phyloP scores from a whole-genome alignment of 2,329 filamentous ascomycete genomes.

The Trichoderma oligosporum region DNA sequence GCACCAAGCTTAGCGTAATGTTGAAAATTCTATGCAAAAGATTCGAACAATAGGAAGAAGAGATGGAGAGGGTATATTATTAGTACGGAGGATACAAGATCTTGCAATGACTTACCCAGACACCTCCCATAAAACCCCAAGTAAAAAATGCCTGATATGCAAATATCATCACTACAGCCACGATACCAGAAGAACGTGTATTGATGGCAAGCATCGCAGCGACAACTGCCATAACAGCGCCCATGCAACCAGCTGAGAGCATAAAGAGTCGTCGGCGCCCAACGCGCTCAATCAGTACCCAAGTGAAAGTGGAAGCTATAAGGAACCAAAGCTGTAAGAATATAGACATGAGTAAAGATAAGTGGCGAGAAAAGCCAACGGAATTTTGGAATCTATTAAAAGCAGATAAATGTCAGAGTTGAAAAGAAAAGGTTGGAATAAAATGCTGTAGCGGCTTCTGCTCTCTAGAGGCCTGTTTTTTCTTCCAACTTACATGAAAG shows the following conservation, averaged over 20 bases:
- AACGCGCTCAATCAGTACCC: slow-evolving; percentile 45
- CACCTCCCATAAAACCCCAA: slow-evolving; percentile 36
- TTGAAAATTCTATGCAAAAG: background rate
- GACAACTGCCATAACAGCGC: slow-evolving; percentile 40
- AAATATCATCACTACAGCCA: slow-evolving; percentile 40
- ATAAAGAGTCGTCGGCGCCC: slow-evolving; percentile 42
- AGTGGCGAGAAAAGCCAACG: slow-evolving; percentile 39
- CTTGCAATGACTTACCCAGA: slow-evolving; percentile 34
- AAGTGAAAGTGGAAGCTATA: slow-evolving; percentile 41
- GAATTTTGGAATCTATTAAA: slow-evolving; percentile 38
- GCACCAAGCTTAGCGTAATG: background rate
- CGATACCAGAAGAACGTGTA: slow-evolving; percentile 35
- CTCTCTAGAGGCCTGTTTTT: no score
- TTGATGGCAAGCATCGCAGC: slow-evolving; percentile 37
- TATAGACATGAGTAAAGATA: slow-evolving; percentile 50
- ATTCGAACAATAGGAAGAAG: no score
- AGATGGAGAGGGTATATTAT: no score
- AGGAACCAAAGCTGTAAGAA: slow-evolving; percentile 48
- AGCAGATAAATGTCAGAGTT: background rate
- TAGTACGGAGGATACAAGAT: background rate
- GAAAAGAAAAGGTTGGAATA: no score
- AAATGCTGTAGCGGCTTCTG: background rate
- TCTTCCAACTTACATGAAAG: slow-evolving; percentile 37
- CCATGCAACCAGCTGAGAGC: slow-evolving; percentile 41
- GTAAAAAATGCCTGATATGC: slow-evolving; percentile 41